Percentiles rank a stretch among this genome's conserved stretches.
Conservation (phyloP, 257 asterid species). For the Prunella vulgaris region DNA sequence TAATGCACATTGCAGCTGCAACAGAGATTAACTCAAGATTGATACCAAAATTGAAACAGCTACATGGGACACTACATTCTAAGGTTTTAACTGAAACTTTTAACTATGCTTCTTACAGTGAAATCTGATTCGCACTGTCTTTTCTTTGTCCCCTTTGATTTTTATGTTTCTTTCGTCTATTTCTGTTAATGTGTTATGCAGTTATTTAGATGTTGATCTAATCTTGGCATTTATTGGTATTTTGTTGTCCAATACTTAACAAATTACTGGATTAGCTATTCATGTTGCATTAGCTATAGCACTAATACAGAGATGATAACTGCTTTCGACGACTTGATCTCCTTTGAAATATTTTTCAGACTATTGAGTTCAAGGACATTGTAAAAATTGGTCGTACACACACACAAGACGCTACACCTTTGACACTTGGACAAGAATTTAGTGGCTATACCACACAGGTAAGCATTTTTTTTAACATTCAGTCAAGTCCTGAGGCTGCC, state of each 20-base stretch:
- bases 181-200: background rate
- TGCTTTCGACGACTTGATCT: background rate
- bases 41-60: conserved; percentile 78
- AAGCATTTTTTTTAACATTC: conserved; percentile 29
- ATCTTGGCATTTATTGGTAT: background rate
- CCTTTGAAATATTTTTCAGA: conserved; percentile 37
- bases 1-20: conserved; percentile 98
- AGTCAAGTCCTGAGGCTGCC: conserved; percentile 2
- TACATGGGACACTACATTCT: conserved; percentile 68
- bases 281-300: background rate
- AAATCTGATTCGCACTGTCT: background rate
- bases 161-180: background rate
- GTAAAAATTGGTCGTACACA: conserved; percentile 99
- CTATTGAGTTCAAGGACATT: conserved; percentile 79
- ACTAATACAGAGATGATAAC: conserved; percentile 8
- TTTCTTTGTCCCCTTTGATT: background rate
- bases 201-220: background rate
- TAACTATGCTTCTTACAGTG: background rate
- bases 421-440: conserved; percentile 98
- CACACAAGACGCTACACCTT: conserved; percentile 98
- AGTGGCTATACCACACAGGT: conserved; percentile 98
- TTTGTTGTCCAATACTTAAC: background rate
- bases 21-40: conserved; percentile 76
- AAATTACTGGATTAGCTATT: background rate
- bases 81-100: conserved; percentile 48